Evolutionary conservation across 768 basidiomycete genomes (phyloP).

Genomic region (Auricularia cornea): DNA sequence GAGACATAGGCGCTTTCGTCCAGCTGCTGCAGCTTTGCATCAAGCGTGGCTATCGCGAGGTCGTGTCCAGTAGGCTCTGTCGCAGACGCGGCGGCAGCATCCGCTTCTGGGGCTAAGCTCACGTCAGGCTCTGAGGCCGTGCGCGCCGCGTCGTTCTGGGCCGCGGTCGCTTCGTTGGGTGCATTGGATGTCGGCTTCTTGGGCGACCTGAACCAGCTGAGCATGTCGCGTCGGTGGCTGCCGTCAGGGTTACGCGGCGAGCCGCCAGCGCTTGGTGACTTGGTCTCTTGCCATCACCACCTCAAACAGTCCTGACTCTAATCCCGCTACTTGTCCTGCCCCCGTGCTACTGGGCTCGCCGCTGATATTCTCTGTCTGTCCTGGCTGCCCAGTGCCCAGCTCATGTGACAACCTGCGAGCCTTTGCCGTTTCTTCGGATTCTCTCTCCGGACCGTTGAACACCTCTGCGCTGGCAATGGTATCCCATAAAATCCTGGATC

Average conservation of each 20-base stretch:
- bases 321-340: no score
- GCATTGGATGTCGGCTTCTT: not conserved
- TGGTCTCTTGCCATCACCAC: not conserved
- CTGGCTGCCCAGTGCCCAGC: no score
- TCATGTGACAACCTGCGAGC: no score
- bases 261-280: not conserved
- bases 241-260: not conserved
- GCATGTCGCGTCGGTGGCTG: not conserved
- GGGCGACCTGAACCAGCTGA: not conserved
- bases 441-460: no score
- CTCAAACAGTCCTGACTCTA: no score
- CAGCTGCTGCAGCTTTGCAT: not conserved
- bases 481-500: no score
- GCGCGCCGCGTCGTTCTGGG: not conserved
- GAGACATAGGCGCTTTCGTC: not conserved
- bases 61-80: not conserved
- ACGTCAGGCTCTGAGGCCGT: not conserved
- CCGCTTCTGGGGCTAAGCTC: not conserved
- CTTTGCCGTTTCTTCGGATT: no score
- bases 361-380: no score
- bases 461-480: no score
- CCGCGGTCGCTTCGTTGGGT: not conserved
- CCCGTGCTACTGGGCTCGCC: no score
- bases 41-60: not conserved
- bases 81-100: not conserved